These are phyloP conservation scores for Solanum hybrid DNA, from an alignment of 305 asterid genomes.

Conservation along the genomic window DNA sequence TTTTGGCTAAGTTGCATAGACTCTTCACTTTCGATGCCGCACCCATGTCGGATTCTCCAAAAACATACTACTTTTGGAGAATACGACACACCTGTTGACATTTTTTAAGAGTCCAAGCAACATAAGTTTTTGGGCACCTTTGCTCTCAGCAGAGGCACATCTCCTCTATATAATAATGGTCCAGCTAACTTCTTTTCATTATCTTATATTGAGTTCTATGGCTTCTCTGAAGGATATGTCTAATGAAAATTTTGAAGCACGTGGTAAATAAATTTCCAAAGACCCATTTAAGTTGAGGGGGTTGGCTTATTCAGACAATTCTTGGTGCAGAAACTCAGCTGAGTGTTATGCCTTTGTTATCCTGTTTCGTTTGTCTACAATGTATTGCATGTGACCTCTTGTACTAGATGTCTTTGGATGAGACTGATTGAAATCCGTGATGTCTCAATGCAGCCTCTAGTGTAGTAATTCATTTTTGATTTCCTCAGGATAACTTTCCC, in stretches of 20 bases:
- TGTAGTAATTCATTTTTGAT: background rate
- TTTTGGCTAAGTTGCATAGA: background rate
- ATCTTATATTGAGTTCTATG: background rate
- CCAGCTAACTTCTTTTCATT: background rate
- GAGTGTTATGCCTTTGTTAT: background rate
- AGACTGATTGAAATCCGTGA: background rate
- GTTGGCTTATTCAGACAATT: background rate
- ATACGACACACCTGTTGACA: background rate
- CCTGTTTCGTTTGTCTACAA: background rate
- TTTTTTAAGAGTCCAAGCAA: background rate
- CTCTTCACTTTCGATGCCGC: background rate
- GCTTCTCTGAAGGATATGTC: background rate
- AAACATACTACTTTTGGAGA: background rate
- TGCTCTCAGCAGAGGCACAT: background rate
- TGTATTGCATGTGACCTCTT: background rate
- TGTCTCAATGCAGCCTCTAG: background rate
- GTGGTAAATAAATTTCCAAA: background rate
- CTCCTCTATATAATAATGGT: background rate
- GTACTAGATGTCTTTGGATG: background rate
- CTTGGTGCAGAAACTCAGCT: conserved; percentile 1
- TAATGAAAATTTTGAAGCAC: background rate
- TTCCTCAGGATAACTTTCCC: background rate
- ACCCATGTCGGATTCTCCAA: background rate
- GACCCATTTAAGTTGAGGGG: background rate
- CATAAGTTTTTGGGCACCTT: background rate